A percentile compares a stretch with the other conserved stretches of the same genome.
Conservation (phyloP, 306 rosid genomes). For the Lathyrus oleraceus region DNA sequence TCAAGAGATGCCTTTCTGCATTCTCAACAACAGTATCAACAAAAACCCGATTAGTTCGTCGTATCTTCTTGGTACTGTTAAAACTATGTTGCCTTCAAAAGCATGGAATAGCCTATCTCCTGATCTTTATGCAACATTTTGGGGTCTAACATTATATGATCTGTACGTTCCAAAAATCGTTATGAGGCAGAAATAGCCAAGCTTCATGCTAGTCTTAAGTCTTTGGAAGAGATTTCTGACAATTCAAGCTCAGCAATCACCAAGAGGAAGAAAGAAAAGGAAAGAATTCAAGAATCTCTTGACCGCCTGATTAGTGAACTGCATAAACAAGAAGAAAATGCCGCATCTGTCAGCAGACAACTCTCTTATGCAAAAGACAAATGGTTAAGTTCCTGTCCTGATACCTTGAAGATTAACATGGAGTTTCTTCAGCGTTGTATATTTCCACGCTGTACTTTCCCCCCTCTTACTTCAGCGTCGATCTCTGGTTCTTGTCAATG, state of each 20-base stretch:
- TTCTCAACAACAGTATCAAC: too few species aligned
- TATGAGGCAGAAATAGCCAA: slow-evolving; percentile 87
- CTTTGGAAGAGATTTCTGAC: slow-evolving; percentile 93
- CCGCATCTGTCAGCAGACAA: slow-evolving; percentile 77
- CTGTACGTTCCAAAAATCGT: slow-evolving; percentile 89
- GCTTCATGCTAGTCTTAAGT: slow-evolving; percentile 84
- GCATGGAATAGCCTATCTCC: slow-evolving; percentile 99
- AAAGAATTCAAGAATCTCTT: slow-evolving; percentile 93
- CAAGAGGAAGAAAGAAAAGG: slow-evolving; percentile 97
- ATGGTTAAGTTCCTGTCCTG: slow-evolving; percentile 99
- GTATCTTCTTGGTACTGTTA: slow-evolving; percentile 75
- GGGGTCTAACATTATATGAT: slow-evolving; percentile 99
- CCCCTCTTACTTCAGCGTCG: too few species aligned
- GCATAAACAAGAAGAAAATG: slow-evolving; percentile 82
- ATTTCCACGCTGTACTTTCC: slow-evolving; percentile 98
- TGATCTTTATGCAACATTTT: slow-evolving; percentile 90
- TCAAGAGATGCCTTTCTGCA: too few species aligned
- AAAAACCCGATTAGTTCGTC: too few species aligned
- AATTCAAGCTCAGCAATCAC: slow-evolving; percentile 94
- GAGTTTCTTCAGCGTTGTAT: slow-evolving; percentile 99
- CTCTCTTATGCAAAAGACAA: slow-evolving; percentile 88
- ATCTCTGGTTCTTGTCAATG: slow-evolving; percentile 77
- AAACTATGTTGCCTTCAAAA: slow-evolving; percentile 87
- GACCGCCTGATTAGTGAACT: slow-evolving; percentile 86
- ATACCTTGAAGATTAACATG: slow-evolving; percentile 94